Evolutionary conservation across 768 basidiomycete species (phyloP).

Genomic region (Chalciporus sphaerocephalus): DNA sequence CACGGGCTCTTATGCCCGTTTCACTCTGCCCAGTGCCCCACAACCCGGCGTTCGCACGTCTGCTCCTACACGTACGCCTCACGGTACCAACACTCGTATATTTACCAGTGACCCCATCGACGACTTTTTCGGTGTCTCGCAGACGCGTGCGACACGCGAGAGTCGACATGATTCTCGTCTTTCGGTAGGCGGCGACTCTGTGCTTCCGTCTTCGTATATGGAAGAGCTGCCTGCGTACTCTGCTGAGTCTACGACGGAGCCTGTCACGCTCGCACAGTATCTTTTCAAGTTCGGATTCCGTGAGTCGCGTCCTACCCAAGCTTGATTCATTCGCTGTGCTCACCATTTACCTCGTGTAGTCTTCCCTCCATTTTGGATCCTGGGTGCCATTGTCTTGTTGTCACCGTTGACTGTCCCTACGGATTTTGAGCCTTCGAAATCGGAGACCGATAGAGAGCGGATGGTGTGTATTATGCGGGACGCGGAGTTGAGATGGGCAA

Average conservation of each 20-base stretch:
- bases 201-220: conserved; percentile 31
- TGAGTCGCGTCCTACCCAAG: conserved; percentile 26
- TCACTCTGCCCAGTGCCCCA: conserved; percentile 5
- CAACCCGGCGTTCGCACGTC: conserved; percentile 5
- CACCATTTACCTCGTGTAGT: conserved; percentile 26
- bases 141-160: conserved; percentile 23
- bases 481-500: conserved; percentile 41
- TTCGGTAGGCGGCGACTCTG: conserved; percentile 9
- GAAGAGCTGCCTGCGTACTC: conserved; percentile 35
- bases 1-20: conserved; percentile 3
- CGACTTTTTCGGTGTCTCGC: conserved; percentile 29
- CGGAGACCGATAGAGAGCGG: conserved; percentile 32
- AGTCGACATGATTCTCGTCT: conserved; percentile 31
- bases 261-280: conserved; percentile 42
- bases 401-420: conserved; percentile 38
- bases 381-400: conserved; percentile 38
- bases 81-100: background rate
- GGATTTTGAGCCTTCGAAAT: conserved; percentile 30
- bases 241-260: conserved; percentile 29
- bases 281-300: conserved; percentile 50
- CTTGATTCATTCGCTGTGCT: background rate
- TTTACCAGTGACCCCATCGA: conserved; percentile 15
- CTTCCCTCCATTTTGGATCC: conserved; percentile 48
- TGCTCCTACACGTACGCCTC: conserved; percentile 6
- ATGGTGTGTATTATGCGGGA: conserved; percentile 32